Base-by-base conservation (phyloP, 805 yeast species). In the Candida boleticola region DNA sequence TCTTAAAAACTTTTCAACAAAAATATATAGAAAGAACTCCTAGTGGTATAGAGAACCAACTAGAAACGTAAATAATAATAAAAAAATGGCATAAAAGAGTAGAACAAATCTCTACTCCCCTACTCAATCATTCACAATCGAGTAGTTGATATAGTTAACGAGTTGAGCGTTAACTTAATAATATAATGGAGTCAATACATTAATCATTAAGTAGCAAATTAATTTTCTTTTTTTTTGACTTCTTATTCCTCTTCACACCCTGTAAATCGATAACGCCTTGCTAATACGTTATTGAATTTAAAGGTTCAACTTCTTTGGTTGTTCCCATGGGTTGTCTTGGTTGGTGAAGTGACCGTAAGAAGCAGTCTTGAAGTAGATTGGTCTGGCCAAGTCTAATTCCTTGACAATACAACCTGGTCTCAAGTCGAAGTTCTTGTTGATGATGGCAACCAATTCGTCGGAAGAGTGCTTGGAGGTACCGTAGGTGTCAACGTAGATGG, bases 331-430 rank as follows among this genome's bases (percentile, higher is more conserved):
- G 83, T 89, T 86, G 65, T 83, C 85, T 80, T 92, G 99, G 85
- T 93, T 88, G 67, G 99, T 93, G 87, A 93, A 93, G 77, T 93
- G 99, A 68, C 99, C 99, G 73, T 93, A 92, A 44, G 96, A 85
- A 61, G 99, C 99, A 60, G 99, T 93, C 85, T 92, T 86, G 79
- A 89, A 82, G 82, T 93, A 93, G 74, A 93, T 93, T 73, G 99
- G 99, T 77, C 97, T 89, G 53, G 99, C 99, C 67, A 93, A 82
- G 69, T 93, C 93, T 64, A 93, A 83, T 71, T 90, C 97, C 72
- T 76, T 88, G 66, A 93, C 99, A 71, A 93, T 82, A 59, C 86
- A 93, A 88, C 99, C 99, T 52, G 99, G 99, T 82, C 99, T 92
- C 68, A 93, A 80, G 74, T 93, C 98, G 64, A 93, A 93, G 86